Conservation (phyloP, 2,329 filamentous ascomycete genomes). For the Colletotrichum melonis region DNA sequence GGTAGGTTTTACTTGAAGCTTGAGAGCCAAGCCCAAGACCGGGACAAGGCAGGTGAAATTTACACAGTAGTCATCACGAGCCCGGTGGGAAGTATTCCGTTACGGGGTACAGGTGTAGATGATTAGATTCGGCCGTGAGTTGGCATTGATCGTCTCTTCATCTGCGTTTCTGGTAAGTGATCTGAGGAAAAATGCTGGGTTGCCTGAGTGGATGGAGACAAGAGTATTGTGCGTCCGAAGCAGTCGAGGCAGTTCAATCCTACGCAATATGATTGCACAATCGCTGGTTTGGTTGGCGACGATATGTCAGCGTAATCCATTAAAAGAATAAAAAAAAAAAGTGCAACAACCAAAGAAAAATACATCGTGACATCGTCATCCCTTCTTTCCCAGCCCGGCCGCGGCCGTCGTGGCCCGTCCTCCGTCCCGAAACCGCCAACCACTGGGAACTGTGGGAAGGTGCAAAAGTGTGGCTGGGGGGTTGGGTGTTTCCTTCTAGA, state of each 20-base stretch:
- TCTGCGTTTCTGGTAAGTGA: conserved; percentile 8
- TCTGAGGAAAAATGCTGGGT: neutral
- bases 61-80: too few relatives aligned
- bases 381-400: neutral
- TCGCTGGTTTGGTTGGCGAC: conserved; percentile 30
- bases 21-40: neutral
- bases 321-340: neutral
- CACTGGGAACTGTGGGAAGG: neutral
- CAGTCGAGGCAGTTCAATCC: too few relatives aligned
- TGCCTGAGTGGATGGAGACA: neutral
- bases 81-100: neutral
- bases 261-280: neutral
- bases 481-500: conserved; percentile 23
- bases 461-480: conserved; percentile 1
- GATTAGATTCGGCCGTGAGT: neutral
- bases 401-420: neutral
- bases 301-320: neutral
- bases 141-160: neutral
- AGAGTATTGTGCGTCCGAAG: neutral
- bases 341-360: neutral
- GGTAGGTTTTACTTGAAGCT: neutral
- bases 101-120: neutral
- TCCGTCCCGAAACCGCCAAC: neutral
- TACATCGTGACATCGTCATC: neutral
- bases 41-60: neutral